phyloP scores from a whole-genome alignment of 345 rosid species.

The Trapa incisa region DNA sequence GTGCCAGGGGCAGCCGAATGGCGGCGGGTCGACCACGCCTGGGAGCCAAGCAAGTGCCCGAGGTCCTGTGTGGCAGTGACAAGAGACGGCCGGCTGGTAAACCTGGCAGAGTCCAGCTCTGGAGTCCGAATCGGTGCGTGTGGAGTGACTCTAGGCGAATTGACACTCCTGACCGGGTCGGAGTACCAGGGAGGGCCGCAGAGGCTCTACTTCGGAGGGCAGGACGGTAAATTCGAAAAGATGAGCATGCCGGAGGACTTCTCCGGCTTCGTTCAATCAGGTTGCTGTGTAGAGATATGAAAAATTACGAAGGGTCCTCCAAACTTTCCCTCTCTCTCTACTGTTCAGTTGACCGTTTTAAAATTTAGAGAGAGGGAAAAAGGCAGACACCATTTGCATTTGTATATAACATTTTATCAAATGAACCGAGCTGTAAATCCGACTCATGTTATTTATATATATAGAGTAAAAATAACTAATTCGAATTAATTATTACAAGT shows the following conservation, averaged over 20 bases:
- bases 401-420: too few species aligned
- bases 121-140: constrained; percentile 24
- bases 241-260: constrained; percentile 27
- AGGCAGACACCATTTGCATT: not conserved
- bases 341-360: not conserved
- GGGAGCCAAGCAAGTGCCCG: constrained; percentile 36
- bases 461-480: too few species aligned
- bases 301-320: not conserved
- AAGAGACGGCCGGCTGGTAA: constrained; percentile 15
- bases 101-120: constrained; percentile 20
- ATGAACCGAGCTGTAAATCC: too few species aligned
- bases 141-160: constrained; percentile 22
- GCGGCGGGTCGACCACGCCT: constrained; percentile 31
- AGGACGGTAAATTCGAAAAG: constrained; percentile 25
- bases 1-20: constrained; percentile 28
- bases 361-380: not conserved
- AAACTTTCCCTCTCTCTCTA: not conserved
- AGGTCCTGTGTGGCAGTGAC: constrained; percentile 21
- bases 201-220: constrained; percentile 26
- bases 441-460: too few species aligned
- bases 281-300: constrained; percentile 47
- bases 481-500: too few species aligned
- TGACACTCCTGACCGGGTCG: constrained; percentile 36
- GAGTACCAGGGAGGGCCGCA: constrained; percentile 35
- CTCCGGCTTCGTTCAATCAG: constrained; percentile 41